Conservation (phyloP, 2,329 filamentous ascomycete species). For the Botrytis fragariae region DNA sequence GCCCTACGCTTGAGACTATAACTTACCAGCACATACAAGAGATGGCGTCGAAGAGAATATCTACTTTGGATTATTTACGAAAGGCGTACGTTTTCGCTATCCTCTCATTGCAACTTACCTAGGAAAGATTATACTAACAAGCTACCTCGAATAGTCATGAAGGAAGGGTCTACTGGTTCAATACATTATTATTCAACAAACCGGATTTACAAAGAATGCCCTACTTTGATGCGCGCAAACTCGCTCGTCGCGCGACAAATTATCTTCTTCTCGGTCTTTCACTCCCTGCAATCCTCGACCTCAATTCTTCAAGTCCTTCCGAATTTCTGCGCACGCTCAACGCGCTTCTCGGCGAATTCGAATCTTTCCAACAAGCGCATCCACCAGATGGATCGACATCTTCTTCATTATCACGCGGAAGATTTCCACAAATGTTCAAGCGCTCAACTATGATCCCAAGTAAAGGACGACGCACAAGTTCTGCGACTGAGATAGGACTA, state of each 20-base stretch:
- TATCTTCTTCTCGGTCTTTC: constrained; percentile 91
- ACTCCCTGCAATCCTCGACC: constrained; percentile 82
- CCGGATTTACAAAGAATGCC: constrained; percentile 76
- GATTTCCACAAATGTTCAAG: constrained; percentile 82
- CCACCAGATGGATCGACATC: constrained; percentile 67
- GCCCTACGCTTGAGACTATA: constrained; percentile 39
- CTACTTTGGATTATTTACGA: constrained; percentile 86
- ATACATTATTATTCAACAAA: constrained; percentile 88
- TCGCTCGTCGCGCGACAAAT: constrained; percentile 87
- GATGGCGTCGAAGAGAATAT: constrained; percentile 85
- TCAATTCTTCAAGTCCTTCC: constrained; percentile 72
- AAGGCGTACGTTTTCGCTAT: constrained; percentile 68
- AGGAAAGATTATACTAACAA: constrained; percentile 3
- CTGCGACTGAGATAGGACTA: constrained; percentile 57
- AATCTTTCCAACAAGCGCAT: constrained; percentile 86
- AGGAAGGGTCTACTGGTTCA: constrained; percentile 96
- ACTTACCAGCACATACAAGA: constrained; percentile 70
- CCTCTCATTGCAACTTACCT: background rate
- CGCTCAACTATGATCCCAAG: constrained; percentile 51
- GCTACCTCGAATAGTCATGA: constrained; percentile 65
- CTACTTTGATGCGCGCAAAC: constrained; percentile 79
- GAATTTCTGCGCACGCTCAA: constrained; percentile 89
- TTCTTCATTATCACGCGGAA: constrained; percentile 68
- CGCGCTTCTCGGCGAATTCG: constrained; percentile 84
- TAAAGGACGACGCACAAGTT: constrained; percentile 58